A percentile compares a stretch with the other conserved stretches of the same genome.
Conservation (phyloP, 2,329 filamentous ascomycete genomes). For the Aspergillus luchuensis region DNA sequence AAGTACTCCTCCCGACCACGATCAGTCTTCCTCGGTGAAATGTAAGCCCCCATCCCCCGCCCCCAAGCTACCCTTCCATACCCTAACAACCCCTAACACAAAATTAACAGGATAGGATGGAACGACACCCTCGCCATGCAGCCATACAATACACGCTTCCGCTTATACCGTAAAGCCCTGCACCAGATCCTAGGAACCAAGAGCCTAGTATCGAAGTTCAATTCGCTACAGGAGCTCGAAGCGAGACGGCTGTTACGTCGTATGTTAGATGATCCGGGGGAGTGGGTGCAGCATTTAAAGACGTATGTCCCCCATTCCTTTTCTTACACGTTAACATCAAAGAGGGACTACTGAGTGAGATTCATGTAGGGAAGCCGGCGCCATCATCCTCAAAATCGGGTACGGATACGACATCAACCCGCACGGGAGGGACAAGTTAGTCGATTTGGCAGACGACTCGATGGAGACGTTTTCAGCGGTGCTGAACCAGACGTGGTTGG, state of each 20-base stretch:
- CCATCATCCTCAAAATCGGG: conserved; percentile 25
- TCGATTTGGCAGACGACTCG: not conserved
- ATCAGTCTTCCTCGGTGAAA: conserved; percentile 33
- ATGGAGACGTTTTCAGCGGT: conserved; percentile 48
- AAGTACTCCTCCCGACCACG: conserved; percentile 30
- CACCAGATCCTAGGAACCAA: conserved; percentile 50
- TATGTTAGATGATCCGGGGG: conserved; percentile 43
- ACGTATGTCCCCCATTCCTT: conserved; percentile 14
- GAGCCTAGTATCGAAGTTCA: conserved; percentile 40
- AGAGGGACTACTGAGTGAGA: not conserved
- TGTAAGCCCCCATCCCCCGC: conserved; percentile 28
- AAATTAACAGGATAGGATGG: conserved; percentile 35
- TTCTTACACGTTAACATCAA: not conserved
- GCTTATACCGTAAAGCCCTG: conserved; percentile 49
- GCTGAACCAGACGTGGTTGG: conserved; percentile 45
- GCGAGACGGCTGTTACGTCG: conserved; percentile 47
- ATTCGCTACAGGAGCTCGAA: conserved; percentile 48
- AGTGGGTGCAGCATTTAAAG: conserved; percentile 46
- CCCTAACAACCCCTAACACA: not conserved
- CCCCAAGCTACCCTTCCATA: not conserved
- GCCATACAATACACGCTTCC: conserved; percentile 41
- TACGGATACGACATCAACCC: not conserved
- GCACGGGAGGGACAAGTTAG: not conserved
- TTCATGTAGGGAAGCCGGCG: conserved; percentile 36
- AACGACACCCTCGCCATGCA: conserved; percentile 37